Conservation (phyloP, 164 flowering plant species). For the Chloranthus sessilifolius region DNA sequence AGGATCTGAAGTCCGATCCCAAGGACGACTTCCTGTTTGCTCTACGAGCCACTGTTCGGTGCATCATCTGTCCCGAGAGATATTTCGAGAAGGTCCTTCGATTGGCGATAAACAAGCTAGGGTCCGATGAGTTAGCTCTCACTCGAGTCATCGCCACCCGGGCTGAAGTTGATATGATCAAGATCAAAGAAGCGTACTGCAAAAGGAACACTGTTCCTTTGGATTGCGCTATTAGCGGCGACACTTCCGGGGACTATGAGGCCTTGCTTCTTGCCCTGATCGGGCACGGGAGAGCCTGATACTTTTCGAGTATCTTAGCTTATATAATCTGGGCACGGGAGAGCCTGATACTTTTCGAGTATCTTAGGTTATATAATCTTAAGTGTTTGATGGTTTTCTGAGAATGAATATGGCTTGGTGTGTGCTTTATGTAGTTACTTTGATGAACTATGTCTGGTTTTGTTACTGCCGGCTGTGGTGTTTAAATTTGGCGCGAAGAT, state of each 20-base stretch:
- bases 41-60: constrained; percentile 43
- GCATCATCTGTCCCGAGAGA: constrained; percentile 54
- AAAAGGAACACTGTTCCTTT: constrained; percentile 57
- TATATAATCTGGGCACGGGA: constrained; percentile 33
- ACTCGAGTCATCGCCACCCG: constrained; percentile 75
- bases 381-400: no score
- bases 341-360: no score
- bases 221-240: constrained; percentile 49
- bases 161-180: constrained; percentile 72
- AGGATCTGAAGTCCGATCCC: constrained; percentile 53
- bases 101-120: constrained; percentile 46
- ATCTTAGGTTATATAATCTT: no score
- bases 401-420: no score
- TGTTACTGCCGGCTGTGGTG: no score
- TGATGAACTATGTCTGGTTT: no score
- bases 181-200: constrained; percentile 61
- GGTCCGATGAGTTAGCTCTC: constrained; percentile 76
- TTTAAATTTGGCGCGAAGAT: no score
- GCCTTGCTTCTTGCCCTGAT: constrained; percentile 55
- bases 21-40: constrained; percentile 38
- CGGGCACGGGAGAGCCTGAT: constrained; percentile 27
- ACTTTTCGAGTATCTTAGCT: no score
- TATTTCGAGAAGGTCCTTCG: constrained; percentile 63
- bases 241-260: constrained; percentile 73
- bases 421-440: no score